These are phyloP conservation scores for Debaryomycetaceae sp. DNA, from an alignment of 1,139 yeast species.

Conservation along the genomic window DNA sequence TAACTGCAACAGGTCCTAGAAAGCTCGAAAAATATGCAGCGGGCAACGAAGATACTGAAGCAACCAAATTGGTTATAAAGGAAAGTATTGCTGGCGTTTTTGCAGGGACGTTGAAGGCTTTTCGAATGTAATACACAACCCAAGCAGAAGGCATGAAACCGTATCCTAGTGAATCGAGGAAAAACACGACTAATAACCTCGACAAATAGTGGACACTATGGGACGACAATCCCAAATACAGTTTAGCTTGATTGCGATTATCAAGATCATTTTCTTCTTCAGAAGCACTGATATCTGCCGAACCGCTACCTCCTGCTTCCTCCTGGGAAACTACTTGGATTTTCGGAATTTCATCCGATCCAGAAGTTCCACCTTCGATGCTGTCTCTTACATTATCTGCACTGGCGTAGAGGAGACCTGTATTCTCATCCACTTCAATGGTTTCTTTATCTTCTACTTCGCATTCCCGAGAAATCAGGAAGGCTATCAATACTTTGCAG, in stretches of 20 bases:
- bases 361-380: background rate
- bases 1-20: constrained; percentile 78
- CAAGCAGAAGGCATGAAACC: constrained; percentile 89
- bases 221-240: constrained; percentile 20
- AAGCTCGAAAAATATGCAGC: constrained; percentile 65
- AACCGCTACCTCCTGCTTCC: background rate
- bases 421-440: background rate
- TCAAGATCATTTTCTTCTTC: background rate
- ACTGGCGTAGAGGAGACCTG: constrained; percentile 5
- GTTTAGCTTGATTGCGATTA: background rate
- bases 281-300: background rate
- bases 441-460: constrained; percentile 44
- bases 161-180: constrained; percentile 81
- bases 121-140: constrained; percentile 75
- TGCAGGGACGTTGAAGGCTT: constrained; percentile 37
- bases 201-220: constrained; percentile 32
- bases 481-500: constrained; percentile 51
- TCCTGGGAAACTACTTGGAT: background rate
- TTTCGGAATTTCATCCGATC: background rate
- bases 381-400: background rate
- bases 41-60: constrained; percentile 64
- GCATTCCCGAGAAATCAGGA: constrained; percentile 51
- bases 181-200: constrained; percentile 47
- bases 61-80: constrained; percentile 57
- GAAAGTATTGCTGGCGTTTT: constrained; percentile 49